Conservation (phyloP, 108 stramenopile species). For the Seminavis robusta region DNA sequence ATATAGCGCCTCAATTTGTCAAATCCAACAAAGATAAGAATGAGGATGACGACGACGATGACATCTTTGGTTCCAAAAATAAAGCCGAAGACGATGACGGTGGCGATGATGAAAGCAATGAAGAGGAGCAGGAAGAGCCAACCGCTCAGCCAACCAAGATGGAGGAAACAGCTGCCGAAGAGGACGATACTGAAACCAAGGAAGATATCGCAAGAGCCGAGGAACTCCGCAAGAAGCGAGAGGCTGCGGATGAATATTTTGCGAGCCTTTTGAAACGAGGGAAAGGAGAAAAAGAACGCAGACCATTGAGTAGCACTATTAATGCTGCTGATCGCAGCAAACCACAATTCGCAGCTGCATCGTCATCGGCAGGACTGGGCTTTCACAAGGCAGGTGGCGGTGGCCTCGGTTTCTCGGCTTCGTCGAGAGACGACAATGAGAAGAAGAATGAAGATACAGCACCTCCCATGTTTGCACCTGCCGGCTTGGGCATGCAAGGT, state of each 20-base stretch:
- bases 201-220: background rate
- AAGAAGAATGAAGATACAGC: background rate
- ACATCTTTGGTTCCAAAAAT: background rate
- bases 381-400: constrained; percentile 1
- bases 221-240: background rate
- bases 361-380: background rate
- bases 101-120: background rate
- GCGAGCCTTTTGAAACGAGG: background rate
- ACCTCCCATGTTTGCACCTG: background rate
- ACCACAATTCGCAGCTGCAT: background rate
- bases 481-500: background rate
- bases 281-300: background rate
- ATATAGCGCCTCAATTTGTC: background rate
- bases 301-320: background rate
- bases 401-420: background rate
- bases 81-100: background rate
- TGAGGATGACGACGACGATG: background rate
- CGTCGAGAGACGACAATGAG: background rate
- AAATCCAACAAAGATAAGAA: background rate
- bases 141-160: background rate
- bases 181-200: background rate
- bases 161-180: background rate
- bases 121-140: background rate
- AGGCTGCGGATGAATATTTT: background rate
- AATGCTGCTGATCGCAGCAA: background rate